Base-by-base conservation (phyloP, 73 alveolate genomes). In the Paramecium octaurelia region DNA sequence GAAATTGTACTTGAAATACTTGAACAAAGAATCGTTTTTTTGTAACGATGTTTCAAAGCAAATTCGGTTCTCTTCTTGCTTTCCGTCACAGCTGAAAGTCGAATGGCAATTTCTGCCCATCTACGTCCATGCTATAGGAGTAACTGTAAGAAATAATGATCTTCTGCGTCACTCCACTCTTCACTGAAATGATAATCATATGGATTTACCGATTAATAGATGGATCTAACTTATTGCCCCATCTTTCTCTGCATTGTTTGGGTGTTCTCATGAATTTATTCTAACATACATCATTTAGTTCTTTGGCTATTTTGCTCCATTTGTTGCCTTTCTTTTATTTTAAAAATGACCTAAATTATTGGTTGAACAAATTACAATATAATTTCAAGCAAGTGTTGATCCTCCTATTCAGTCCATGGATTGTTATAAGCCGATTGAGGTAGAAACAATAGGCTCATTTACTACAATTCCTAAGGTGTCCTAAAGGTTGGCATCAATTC, bases 201-300 rank as follows among this genome's bases (percentile, higher is more conserved):
- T 18, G n/a, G 8, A 6, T 36, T 2, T 75, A 75, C 88, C 93
- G 69, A 57, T 93, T 95, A 14, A 97, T 95, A 10, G 88, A 38
- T 71, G 99, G 99, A 70, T 97, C 96, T 23, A 97, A 83, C 50
- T 96, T 96, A 64, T 97, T 97, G 73, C 93, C 95, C 98, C 98
- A 97, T 71, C 99, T 90, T 87, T 97, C 99, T 84, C 99, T 44
- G 43, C 99, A 97, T 75, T 97, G 95, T 93, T 97, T 97, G 6
- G 91, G 91, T 24, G 75, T 42, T 43, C 91, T 40, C 34, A 24
- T 44, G 10, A 44, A 80, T 43, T 80, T 43, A 14, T 10, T 31
- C 24, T 44, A 27, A 21, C 91, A 5, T 80, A 23, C 20, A 27
- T 40, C 91, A 46, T 40, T 43, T 18, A 80, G 31, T 23, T 80